Evolutionary conservation across 805 yeast genomes (phyloP).

Genomic region (Torulaspora delbrueckii): DNA sequence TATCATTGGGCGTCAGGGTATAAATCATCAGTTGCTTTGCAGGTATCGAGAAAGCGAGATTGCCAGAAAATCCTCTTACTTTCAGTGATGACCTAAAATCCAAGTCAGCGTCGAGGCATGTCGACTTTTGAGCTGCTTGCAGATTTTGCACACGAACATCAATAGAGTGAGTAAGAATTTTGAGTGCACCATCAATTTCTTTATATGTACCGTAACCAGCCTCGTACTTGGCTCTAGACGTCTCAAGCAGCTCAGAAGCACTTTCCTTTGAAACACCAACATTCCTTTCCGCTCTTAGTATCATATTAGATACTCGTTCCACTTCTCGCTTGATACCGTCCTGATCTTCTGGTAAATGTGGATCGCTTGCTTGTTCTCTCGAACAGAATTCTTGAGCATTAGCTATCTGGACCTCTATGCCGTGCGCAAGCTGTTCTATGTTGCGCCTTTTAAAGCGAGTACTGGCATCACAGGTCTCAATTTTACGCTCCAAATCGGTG

Average conservation of each 20-base stretch:
- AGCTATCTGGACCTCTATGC: constrained; percentile 26
- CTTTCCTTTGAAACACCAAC: constrained; percentile 55
- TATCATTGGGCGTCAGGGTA: constrained; percentile 58
- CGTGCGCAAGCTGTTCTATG: constrained; percentile 27
- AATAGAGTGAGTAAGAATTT: constrained; percentile 37
- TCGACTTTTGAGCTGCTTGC: constrained; percentile 37
- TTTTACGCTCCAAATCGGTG: constrained; percentile 20
- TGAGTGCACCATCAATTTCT: constrained; percentile 35
- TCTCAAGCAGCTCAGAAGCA: constrained; percentile 45
- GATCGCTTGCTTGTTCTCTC: constrained; percentile 41
- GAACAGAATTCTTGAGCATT: constrained; percentile 43
- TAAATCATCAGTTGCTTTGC: constrained; percentile 48
- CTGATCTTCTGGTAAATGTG: constrained; percentile 39
- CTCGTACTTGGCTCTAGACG: constrained; percentile 41
- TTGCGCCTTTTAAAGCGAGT: constrained; percentile 27
- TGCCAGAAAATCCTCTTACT: constrained; percentile 70
- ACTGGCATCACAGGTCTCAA: constrained; percentile 13
- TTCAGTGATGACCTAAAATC: constrained; percentile 58
- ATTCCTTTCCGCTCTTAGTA: constrained; percentile 48
- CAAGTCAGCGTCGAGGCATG: constrained; percentile 46
- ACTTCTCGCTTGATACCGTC: constrained; percentile 49
- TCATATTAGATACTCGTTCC: constrained; percentile 41
- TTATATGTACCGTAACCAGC: constrained; percentile 41
- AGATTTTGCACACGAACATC: constrained; percentile 42
- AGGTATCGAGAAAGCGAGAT: constrained; percentile 56